Percentiles rank a stretch among this genome's conserved stretches.
Conservation (phyloP, 2,329 filamentous ascomycete species). For the Leptographium radiaticola region DNA sequence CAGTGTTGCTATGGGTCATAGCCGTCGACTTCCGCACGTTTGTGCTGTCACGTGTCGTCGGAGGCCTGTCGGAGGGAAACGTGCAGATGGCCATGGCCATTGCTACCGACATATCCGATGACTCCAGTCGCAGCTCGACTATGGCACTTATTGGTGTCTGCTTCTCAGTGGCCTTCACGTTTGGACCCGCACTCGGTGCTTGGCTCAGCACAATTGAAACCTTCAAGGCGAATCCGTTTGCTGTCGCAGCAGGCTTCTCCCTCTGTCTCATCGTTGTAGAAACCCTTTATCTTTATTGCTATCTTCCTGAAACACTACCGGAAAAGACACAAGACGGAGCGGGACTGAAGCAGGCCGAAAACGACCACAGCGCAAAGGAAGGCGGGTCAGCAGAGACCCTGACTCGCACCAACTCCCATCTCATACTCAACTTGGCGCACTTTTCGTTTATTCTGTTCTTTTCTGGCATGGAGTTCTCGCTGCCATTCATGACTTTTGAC, state of each 20-base stretch:
- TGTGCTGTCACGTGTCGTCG: conserved; percentile 81
- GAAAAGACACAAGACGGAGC: conserved; percentile 27
- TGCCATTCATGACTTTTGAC: conserved; percentile 95
- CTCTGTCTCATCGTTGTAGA: conserved; percentile 74
- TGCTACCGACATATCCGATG: conserved; percentile 88
- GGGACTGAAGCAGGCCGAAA: conserved; percentile 7
- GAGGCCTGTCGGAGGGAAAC: conserved; percentile 90
- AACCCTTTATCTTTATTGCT: conserved; percentile 74
- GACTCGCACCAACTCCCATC: conserved; percentile 67
- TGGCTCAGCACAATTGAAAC: conserved; percentile 65
- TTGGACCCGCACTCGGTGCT: conserved; percentile 84
- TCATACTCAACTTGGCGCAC: conserved; percentile 72
- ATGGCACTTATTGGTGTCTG: conserved; percentile 96
- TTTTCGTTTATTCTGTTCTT: conserved; percentile 92
- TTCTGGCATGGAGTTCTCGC: conserved; percentile 93
- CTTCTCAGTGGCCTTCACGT: conserved; percentile 95
- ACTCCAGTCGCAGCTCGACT: conserved; percentile 69
- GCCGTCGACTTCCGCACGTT: conserved; percentile 95
- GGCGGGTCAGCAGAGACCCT: conserved; percentile 18
- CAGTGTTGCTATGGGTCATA: conserved; percentile 85
- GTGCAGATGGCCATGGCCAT: conserved; percentile 94
- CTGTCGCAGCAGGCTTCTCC: conserved; percentile 79
- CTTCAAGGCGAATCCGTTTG: conserved; percentile 84
- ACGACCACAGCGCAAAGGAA: conserved; percentile 23
- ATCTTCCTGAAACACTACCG: conserved; percentile 77